Base-by-base conservation (phyloP, 148 eudicot genomes). In the Oxyria digyna region DNA sequence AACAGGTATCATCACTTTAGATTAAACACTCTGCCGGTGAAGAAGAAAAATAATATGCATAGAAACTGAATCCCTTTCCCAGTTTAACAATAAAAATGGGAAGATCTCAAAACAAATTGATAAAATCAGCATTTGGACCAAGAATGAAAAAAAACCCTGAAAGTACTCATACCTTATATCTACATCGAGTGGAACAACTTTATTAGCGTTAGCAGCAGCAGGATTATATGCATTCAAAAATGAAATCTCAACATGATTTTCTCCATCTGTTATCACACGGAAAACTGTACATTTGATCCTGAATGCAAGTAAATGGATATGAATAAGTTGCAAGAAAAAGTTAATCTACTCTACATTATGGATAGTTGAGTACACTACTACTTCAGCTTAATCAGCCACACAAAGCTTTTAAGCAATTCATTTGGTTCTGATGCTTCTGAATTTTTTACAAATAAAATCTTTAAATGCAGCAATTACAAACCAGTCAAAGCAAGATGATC, bases 201-300 rank as follows among this genome's bases (percentile, higher is more conserved):
- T 2, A 49, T 72, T 1, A 45, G 65, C 67, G 0, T 42, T 62
- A 45, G 20, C 15, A 10, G 24, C 31, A 4, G 81, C 57, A 14
- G 75, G 42, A 72, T 87, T 38, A 76, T 83, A 90, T 3, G 77
- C 62, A 62, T 79, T 78, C 17, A 69, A 69, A 57, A 94, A 94
- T 3, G 98, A 94, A 45, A 94, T 24, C 73, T 94, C 98, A 2
- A 88, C 50, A 67, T 85, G 91, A 20, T 88, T 76, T 29, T 82
- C 80, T 71, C 70, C 76, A 43, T 83, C 78, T 6, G 46, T 45
- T 11, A 89, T 77, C 6, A 92, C 82, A 10, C 75, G 73, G 62
- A 82, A 89, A 14, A 38, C 78, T 69, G 83, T 70, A n/a, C 73
- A 80, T 0, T 74, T 45, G 13, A 92, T 71, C 65, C 65, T 59